Evolutionary conservation across 148 eudicot species (phyloP).

Genomic region (Nyssa sinensis): DNA sequence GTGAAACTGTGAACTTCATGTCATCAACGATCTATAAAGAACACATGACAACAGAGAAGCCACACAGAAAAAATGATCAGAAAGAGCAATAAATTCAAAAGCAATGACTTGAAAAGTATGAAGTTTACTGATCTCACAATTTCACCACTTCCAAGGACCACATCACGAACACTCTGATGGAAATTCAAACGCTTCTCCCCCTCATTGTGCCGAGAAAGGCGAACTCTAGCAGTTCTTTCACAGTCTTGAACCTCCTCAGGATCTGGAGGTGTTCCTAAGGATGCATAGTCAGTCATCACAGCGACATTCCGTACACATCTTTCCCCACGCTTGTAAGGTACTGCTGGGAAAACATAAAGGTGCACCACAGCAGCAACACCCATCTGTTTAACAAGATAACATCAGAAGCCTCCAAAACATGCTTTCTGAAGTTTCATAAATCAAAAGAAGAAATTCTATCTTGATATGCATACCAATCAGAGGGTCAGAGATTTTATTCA

Average conservation of each 20-base stretch:
- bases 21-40: conserved; percentile 75
- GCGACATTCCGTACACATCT: conserved; percentile 91
- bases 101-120: neutral
- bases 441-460: neutral
- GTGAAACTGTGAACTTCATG: conserved; percentile 95
- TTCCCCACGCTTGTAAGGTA: conserved; percentile 90
- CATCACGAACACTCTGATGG: conserved; percentile 95
- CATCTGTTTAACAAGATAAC: conserved; percentile 58
- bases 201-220: conserved; percentile 53
- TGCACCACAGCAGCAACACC: conserved; percentile 95
- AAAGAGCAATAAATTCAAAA: neutral
- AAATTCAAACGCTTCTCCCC: conserved; percentile 63
- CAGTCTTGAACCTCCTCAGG: conserved; percentile 89
- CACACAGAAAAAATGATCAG: neutral
- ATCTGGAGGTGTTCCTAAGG: conserved; percentile 82
- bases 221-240: conserved; percentile 54
- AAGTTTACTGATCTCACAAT: conserved; percentile 50
- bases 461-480: neutral
- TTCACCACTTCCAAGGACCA: conserved; percentile 94
- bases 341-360: conserved; percentile 92
- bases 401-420: conserved; percentile 7
- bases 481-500: conserved; percentile 2
- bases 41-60: conserved; percentile 12
- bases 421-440: neutral
- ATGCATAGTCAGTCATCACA: conserved; percentile 94